phyloP scores from a whole-genome alignment of 1,284 basidiomycete species.

The Irpex rosettiformis region DNA sequence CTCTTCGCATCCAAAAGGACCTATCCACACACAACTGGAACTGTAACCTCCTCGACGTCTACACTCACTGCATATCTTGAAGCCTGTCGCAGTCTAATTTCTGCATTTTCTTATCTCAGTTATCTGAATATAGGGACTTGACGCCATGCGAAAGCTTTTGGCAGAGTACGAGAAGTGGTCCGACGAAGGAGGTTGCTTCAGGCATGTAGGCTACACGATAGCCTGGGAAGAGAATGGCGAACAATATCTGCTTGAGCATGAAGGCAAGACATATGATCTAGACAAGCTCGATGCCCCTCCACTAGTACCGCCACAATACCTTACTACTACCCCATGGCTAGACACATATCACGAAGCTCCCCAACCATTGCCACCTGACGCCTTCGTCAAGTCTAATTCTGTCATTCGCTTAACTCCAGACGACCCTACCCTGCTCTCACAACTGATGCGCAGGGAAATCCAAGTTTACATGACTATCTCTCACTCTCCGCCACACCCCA shows the following conservation, averaged over 20 bases:
- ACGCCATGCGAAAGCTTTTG: no score
- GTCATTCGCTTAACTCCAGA: not conserved
- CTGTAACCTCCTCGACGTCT: no score
- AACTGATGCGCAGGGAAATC: not conserved
- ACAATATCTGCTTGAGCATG: not conserved
- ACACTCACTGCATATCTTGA: not conserved
- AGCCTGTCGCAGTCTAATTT: not conserved
- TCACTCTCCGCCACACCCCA: not conserved
- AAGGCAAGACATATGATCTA: not conserved
- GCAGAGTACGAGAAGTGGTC: not conserved
- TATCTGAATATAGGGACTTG: not conserved
- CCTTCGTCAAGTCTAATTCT: not conserved
- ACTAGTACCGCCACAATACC: not conserved
- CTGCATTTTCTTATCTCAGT: not conserved
- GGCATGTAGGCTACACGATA: not conserved
- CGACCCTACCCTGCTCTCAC: not conserved
- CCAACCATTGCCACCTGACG: not conserved
- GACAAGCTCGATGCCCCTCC: not conserved
- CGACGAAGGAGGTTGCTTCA: not conserved
- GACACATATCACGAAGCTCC: not conserved
- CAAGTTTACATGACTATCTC: not conserved
- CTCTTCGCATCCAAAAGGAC: no score
- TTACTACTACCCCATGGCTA: not conserved
- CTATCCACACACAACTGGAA: no score
- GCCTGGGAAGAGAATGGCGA: not conserved